phyloP scores from a whole-genome alignment of 129 eudicot species.

The Dittrichia graveolens region DNA sequence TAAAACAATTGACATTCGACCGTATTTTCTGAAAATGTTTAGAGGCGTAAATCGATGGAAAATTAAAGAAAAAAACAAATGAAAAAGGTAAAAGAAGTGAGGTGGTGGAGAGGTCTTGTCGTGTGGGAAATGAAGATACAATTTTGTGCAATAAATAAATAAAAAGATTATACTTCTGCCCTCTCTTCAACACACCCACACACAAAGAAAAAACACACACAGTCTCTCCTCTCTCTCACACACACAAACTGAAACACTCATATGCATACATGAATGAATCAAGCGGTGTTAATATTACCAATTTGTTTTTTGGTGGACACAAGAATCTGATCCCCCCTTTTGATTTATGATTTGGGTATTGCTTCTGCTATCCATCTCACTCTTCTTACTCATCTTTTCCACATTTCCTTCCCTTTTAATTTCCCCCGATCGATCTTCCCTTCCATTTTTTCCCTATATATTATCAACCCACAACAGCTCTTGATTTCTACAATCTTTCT shows the following conservation, averaged over 20 bases:
- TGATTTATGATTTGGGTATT: background rate
- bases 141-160: background rate
- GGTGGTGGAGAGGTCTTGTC: conserved; percentile 32
- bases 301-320: conserved; percentile 10
- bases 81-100: conserved; percentile 8
- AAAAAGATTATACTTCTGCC: background rate
- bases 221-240: background rate
- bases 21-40: no score
- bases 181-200: background rate
- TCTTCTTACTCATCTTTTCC: background rate
- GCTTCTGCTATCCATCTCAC: background rate
- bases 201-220: background rate
- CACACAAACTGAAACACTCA: background rate
- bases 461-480: background rate
- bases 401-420: background rate
- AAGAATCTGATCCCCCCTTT: conserved; percentile 24
- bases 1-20: no score
- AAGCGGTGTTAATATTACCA: conserved; percentile 3
- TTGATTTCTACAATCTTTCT: background rate
- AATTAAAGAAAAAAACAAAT: no score
- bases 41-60: no score
- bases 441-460: background rate
- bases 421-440: background rate
- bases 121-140: conserved; percentile 9
- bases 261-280: conserved; percentile 11